These are phyloP conservation scores for Tolypocladium inflatum DNA, from an alignment of 2,329 filamentous ascomycete species.

Conservation along the genomic window DNA sequence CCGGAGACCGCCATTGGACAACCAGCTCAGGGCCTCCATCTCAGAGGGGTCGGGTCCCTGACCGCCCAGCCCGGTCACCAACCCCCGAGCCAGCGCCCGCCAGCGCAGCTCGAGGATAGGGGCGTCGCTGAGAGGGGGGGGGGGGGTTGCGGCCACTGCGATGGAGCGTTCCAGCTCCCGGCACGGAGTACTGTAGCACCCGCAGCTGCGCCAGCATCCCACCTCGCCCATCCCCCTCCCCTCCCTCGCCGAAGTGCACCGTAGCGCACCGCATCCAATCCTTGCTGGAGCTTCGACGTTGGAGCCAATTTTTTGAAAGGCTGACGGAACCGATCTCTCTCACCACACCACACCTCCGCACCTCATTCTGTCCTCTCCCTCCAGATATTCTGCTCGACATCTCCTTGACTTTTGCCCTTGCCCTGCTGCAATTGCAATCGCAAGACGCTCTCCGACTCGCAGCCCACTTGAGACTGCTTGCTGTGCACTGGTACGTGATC, in stretches of 20 bases:
- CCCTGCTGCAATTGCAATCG: constrained; percentile 3
- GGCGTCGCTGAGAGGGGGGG: neutral
- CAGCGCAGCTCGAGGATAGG: neutral
- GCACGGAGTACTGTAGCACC: neutral
- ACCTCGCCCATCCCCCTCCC: constrained; percentile 1
- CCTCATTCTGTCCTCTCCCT: constrained; percentile 1
- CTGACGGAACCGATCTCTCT: constrained; percentile 4
- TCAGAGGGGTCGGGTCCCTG: neutral
- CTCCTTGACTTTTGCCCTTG: neutral
- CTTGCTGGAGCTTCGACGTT: constrained; percentile 9
- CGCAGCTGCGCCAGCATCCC: constrained; percentile 1
- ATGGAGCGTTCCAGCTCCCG: neutral
- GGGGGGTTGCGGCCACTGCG: neutral
- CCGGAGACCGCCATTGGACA: neutral
- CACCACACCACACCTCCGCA: constrained; percentile 3
- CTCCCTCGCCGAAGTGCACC: constrained; percentile 4
- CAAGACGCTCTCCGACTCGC: neutral
- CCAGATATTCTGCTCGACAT: constrained; percentile 1
- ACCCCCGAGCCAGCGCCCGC: neutral
- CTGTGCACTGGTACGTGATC: constrained; percentile 7
- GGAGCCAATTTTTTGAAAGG: constrained; percentile 12
- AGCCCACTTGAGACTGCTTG: constrained; percentile 5
- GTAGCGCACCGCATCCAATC: neutral
- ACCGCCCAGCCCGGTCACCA: neutral
- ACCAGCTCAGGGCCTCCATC: neutral